Evolutionary conservation across 2,329 filamentous ascomycete species (phyloP).

Genomic region (Xylariaceae sp.): DNA sequence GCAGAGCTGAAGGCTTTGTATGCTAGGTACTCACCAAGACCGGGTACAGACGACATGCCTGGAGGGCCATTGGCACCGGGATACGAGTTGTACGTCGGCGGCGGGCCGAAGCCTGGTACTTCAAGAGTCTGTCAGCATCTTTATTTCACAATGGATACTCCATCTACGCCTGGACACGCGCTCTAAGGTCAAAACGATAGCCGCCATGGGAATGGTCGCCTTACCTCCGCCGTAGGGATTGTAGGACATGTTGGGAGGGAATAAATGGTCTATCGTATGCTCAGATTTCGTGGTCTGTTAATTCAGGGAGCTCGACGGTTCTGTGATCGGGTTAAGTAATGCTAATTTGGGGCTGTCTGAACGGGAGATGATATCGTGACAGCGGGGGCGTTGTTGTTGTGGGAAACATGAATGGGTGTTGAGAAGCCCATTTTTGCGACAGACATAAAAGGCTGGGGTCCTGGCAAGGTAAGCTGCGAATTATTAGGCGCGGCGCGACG

Average conservation of each 20-base stretch:
- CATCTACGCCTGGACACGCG: neutral
- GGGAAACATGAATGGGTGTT: slow-evolving; percentile 4
- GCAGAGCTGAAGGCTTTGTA: slow-evolving; percentile 4
- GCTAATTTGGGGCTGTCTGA: neutral
- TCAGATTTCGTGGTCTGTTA: neutral
- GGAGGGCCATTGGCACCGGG: slow-evolving; percentile 56
- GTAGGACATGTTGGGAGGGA: slow-evolving; percentile 46
- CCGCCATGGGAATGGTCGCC: neutral
- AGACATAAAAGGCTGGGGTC: neutral
- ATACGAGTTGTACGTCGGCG: slow-evolving; percentile 68
- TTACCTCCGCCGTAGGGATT: slow-evolving; percentile 50
- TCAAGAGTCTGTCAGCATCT: slow-evolving; percentile 20
- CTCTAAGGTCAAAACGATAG: neutral
- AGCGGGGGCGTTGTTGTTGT: neutral
- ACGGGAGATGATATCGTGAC: neutral
- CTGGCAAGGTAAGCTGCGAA: neutral
- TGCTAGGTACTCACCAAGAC: slow-evolving; percentile 60
- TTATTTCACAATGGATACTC: neutral
- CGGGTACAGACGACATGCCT: slow-evolving; percentile 72
- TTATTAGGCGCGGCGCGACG: neutral
- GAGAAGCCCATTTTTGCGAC: slow-evolving; percentile 19
- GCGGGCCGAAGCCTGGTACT: slow-evolving; percentile 64
- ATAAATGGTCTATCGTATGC: neutral
- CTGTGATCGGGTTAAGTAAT: neutral
- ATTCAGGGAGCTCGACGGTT: neutral